A percentile compares a stretch with the other conserved stretches of the same genome.
phyloP scores from a whole-genome alignment of 2,329 filamentous ascomycete genomes.

The Triangularia setosa region DNA sequence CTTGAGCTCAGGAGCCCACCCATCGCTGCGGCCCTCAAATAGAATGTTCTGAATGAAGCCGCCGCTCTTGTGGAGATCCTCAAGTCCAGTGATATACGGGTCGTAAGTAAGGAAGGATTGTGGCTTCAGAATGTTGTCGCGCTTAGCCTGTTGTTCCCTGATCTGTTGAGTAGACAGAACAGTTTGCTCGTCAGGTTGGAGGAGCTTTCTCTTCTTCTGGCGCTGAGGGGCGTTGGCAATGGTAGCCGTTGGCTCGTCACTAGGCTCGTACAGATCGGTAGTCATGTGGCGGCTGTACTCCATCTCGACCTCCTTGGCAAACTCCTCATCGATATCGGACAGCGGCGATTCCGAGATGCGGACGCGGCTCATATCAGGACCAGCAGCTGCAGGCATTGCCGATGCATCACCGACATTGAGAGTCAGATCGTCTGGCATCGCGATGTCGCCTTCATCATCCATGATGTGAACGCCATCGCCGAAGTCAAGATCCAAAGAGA shows the following conservation, averaged over 20 bases:
- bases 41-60: slow-evolving; percentile 86
- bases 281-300: slow-evolving; percentile 51
- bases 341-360: slow-evolving; percentile 68
- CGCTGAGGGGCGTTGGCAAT: slow-evolving; percentile 66
- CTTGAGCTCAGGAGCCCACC: slow-evolving; percentile 88
- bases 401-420: slow-evolving; percentile 60
- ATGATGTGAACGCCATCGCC: slow-evolving; percentile 55
- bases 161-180: slow-evolving; percentile 74
- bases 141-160: slow-evolving; percentile 80
- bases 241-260: slow-evolving; percentile 49
- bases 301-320: slow-evolving; percentile 56
- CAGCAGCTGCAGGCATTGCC: slow-evolving; percentile 41
- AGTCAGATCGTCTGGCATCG: slow-evolving; percentile 63
- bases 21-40: slow-evolving; percentile 70
- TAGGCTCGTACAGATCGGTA: slow-evolving; percentile 59
- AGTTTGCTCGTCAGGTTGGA: slow-evolving; percentile 77
- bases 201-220: slow-evolving; percentile 70
- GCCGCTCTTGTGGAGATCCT: slow-evolving; percentile 88
- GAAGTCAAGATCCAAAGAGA: slow-evolving; percentile 51
- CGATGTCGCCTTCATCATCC: slow-evolving; percentile 61
- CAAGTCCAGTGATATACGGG: slow-evolving; percentile 77
- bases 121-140: slow-evolving; percentile 78
- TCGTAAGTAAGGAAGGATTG: slow-evolving; percentile 83
- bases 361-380: slow-evolving; percentile 47
- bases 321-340: slow-evolving; percentile 64